A percentile compares a stretch with the other conserved stretches of the same genome.
Conservation (phyloP, 2,329 filamentous ascomycete species). For the Paecilomyces niveus region DNA sequence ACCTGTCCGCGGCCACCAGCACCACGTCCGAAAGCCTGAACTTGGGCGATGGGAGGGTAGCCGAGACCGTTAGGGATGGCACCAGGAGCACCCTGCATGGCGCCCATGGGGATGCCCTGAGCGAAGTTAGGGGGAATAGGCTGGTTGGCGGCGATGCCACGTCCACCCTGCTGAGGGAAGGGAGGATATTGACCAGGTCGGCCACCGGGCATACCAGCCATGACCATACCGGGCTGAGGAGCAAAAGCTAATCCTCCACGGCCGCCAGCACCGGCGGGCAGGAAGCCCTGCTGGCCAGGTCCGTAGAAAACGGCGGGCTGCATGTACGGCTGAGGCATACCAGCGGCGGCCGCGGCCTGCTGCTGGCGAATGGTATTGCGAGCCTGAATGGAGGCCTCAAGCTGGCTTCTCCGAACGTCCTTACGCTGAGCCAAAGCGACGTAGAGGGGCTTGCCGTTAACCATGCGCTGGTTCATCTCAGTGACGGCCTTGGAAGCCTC, state of each 20-base stretch:
- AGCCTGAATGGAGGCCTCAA: conserved; percentile 98
- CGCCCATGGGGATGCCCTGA: conserved; percentile 58
- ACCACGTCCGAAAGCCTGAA: conserved; percentile 64
- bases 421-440: conserved; percentile 98
- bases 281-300: conserved; percentile 57
- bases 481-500: conserved; percentile 98
- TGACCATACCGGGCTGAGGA: conserved; percentile 46
- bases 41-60: conserved; percentile 72
- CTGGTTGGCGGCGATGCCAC: conserved; percentile 65
- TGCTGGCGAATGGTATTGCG: conserved; percentile 98
- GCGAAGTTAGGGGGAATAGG: conserved; percentile 83
- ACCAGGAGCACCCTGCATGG: conserved; percentile 53
- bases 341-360: conserved; percentile 84
- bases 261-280: conserved; percentile 44
- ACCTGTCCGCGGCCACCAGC: conserved; percentile 63
- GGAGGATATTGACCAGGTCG: conserved; percentile 81
- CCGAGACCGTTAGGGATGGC: conserved; percentile 72
- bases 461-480: conserved; percentile 99
- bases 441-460: conserved; percentile 92
- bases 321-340: conserved; percentile 78
- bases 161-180: conserved; percentile 80
- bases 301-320: conserved; percentile 89
- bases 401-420: conserved; percentile 98
- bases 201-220: conserved; percentile 67
- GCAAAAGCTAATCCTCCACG: conserved; percentile 58